Conservation (phyloP, 805 yeast species). For the Myxozyma mucilagina region DNA sequence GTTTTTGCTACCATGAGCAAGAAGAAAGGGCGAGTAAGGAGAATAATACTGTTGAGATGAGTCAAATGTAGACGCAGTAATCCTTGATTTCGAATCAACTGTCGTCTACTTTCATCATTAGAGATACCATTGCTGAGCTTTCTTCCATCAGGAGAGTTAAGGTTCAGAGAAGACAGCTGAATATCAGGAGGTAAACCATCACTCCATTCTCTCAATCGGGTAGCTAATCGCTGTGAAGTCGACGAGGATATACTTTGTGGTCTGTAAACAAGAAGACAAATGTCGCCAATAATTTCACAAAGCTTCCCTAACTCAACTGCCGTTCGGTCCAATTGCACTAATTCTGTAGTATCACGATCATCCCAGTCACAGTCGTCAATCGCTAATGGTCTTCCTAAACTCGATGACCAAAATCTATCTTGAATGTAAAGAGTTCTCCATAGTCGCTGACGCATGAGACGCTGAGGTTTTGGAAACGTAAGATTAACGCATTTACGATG, state of each 20-base stretch:
- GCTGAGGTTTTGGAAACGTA: slow-evolving; percentile 32
- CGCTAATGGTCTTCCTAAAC: slow-evolving; percentile 33
- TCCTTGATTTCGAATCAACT: slow-evolving; percentile 34
- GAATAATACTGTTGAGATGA: slow-evolving; percentile 33
- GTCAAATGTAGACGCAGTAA: slow-evolving; percentile 32
- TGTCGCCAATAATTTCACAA: slow-evolving; percentile 34
- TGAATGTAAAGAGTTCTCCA: slow-evolving; percentile 35
- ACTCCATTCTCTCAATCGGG: slow-evolving; percentile 31
- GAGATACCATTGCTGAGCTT: background rate
- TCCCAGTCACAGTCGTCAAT: slow-evolving; percentile 35
- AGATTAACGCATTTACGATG: slow-evolving; percentile 37
- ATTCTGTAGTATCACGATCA: slow-evolving; percentile 30
- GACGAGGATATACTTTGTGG: slow-evolving; percentile 34
- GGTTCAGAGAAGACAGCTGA: slow-evolving; percentile 28
- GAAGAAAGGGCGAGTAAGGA: slow-evolving; percentile 34
- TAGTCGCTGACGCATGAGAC: slow-evolving; percentile 30
- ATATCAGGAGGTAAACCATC: slow-evolving; percentile 32
- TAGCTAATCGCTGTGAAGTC: slow-evolving; percentile 31
- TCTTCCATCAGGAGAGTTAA: slow-evolving; percentile 6
- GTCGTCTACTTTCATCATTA: slow-evolving; percentile 18
- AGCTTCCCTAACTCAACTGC: slow-evolving; percentile 29
- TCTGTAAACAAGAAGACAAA: slow-evolving; percentile 32
- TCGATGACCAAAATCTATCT: slow-evolving; percentile 32
- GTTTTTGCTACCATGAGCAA: slow-evolving; percentile 30
- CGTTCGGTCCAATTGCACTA: slow-evolving; percentile 26